Percentiles rank a stretch among this genome's conserved stretches.
Conservation (phyloP, 2,329 filamentous ascomycete species). For the Fusarium burgessii region DNA sequence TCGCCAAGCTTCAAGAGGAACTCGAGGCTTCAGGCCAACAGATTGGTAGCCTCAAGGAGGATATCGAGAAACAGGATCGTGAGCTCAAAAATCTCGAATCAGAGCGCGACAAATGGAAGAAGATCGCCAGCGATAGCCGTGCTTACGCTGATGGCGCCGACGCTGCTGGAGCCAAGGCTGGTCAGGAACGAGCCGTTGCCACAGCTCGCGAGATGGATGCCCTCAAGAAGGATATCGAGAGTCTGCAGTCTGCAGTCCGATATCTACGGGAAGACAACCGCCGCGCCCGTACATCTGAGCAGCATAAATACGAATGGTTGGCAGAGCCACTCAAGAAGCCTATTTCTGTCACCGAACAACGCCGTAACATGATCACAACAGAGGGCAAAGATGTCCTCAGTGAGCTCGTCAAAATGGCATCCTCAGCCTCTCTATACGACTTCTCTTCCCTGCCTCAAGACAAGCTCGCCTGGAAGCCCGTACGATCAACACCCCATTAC, state of each 20-base stretch:
- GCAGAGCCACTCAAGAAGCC: slow-evolving; percentile 68
- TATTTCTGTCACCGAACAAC: slow-evolving; percentile 59
- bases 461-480: slow-evolving; percentile 74
- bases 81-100: slow-evolving; percentile 73
- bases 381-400: slow-evolving; percentile 74
- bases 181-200: slow-evolving; percentile 75
- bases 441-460: slow-evolving; percentile 68
- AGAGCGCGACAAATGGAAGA: slow-evolving; percentile 78
- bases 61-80: slow-evolving; percentile 75
- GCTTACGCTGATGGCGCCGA: slow-evolving; percentile 66
- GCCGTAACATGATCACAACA: slow-evolving; percentile 64
- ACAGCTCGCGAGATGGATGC: slow-evolving; percentile 79
- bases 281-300: slow-evolving; percentile 69
- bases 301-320: slow-evolving; percentile 69
- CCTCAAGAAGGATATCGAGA: slow-evolving; percentile 75
- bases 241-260: slow-evolving; percentile 73
- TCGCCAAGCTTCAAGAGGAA: slow-evolving; percentile 72
- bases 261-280: slow-evolving; percentile 76
- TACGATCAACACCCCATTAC: slow-evolving; percentile 72
- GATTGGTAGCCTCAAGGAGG: slow-evolving; percentile 67
- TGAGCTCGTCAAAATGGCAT: slow-evolving; percentile 73
- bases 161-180: slow-evolving; percentile 65
- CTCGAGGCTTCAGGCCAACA: slow-evolving; percentile 66
- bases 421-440: slow-evolving; percentile 68
- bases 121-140: slow-evolving; percentile 72